phyloP scores from a whole-genome alignment of 2,329 filamentous ascomycete species.

The Dactylella cylindrospora region DNA sequence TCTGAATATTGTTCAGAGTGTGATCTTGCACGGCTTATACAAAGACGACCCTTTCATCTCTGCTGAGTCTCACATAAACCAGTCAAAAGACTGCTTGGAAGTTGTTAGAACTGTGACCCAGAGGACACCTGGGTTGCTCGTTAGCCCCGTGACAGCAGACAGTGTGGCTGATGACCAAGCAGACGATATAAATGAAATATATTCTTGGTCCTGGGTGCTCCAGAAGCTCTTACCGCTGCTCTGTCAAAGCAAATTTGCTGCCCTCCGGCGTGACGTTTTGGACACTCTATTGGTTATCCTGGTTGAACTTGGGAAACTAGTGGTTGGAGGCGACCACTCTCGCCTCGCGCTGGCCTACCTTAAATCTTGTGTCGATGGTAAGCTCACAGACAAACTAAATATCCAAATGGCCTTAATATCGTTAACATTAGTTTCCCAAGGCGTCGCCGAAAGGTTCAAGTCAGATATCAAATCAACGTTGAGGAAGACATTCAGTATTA shows the following conservation, averaged over 20 bases:
- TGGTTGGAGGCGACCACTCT: conserved; percentile 23
- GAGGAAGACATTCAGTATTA: conserved; percentile 24
- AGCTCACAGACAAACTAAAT: background rate
- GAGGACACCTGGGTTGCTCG: conserved; percentile 21
- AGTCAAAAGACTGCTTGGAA: conserved; percentile 32
- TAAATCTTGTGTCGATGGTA: conserved; percentile 39
- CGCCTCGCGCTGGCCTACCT: conserved; percentile 8
- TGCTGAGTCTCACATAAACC: conserved; percentile 14
- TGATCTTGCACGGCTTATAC: conserved; percentile 37
- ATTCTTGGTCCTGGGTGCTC: conserved; percentile 22
- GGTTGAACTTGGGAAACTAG: conserved; percentile 25
- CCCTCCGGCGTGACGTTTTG: conserved; percentile 19
- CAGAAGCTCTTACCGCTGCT: conserved; percentile 29
- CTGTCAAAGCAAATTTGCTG: conserved; percentile 10
- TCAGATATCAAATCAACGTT: conserved; percentile 35
- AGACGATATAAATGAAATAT: background rate
- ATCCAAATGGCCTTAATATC: background rate
- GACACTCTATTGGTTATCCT: conserved; percentile 25
- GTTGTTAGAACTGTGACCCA: conserved; percentile 38
- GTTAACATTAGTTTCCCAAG: conserved; percentile 3
- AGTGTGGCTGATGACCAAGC: background rate
- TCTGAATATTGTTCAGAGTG: conserved; percentile 36
- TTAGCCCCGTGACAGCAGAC: conserved; percentile 2
- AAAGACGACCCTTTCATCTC: conserved; percentile 37
- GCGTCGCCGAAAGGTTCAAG: conserved; percentile 22